These are phyloP conservation scores for Ailanthus altissimus DNA, from an alignment of 345 rosid genomes.

Conservation along the genomic window DNA sequence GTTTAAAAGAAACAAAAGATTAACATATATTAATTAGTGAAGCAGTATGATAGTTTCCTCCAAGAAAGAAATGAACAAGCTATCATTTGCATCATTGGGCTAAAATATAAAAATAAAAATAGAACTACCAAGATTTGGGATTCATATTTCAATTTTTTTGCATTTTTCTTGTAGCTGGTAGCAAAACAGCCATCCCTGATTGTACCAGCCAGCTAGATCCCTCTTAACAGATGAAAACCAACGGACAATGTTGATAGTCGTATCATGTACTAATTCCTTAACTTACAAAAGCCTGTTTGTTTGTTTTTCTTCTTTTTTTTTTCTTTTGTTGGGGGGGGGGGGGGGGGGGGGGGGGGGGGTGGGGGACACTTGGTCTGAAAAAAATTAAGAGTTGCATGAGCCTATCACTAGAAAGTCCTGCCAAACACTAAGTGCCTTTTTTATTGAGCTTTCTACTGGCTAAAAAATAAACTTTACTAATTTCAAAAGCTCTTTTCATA, in stretches of 20 bases:
- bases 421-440: neutral
- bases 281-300: neutral
- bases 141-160: neutral
- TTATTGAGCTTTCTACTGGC: too few relatives aligned
- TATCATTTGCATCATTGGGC: neutral
- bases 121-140: neutral
- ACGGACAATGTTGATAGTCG: neutral
- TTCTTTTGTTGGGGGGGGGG: too few relatives aligned
- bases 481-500: too few relatives aligned
- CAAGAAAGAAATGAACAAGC: neutral
- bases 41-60: neutral
- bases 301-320: too few relatives aligned
- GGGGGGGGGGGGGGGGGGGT: too few relatives aligned
- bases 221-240: neutral
- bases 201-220: neutral
- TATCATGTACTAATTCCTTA: neutral
- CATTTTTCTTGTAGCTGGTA: neutral
- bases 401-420: too few relatives aligned
- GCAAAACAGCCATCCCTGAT: neutral
- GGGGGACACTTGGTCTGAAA: too few relatives aligned
- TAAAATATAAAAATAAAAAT: neutral
- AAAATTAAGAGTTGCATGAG: too few relatives aligned
- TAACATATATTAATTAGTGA: neutral
- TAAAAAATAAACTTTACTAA: too few relatives aligned
- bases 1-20: conserved; percentile 16